These are phyloP conservation scores for Haematococcus lacustris DNA, from an alignment of 139 green algal species.

Conservation along the genomic window DNA sequence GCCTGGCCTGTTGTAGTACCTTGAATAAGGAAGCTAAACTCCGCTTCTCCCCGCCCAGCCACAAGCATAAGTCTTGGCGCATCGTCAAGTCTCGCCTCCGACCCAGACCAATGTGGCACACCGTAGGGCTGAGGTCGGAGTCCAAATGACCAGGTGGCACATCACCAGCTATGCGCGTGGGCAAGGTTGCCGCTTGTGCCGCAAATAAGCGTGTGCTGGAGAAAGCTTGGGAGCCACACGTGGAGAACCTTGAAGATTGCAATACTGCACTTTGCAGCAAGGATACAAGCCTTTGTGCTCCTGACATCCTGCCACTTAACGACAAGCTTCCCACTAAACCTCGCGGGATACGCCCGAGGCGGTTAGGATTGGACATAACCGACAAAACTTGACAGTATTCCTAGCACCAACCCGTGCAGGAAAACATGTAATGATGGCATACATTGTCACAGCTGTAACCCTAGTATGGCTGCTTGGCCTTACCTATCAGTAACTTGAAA, in stretches of 20 bases:
- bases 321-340: too few relatives aligned
- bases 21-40: conserved; percentile 40
- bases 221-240: neutral
- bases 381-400: too few relatives aligned
- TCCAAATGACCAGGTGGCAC: conserved; percentile 46
- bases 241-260: neutral
- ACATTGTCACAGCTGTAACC: too few relatives aligned
- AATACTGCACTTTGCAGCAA: too few relatives aligned
- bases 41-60: conserved; percentile 10
- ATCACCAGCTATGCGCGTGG: neutral
- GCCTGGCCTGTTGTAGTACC: conserved; percentile 5
- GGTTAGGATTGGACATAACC: too few relatives aligned
- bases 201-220: neutral
- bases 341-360: too few relatives aligned
- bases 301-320: too few relatives aligned
- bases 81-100: conserved; percentile 51
- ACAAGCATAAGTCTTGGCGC: conserved; percentile 48
- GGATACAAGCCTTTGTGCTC: too few relatives aligned
- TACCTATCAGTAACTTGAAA: too few relatives aligned
- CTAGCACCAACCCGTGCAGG: too few relatives aligned
- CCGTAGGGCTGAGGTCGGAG: conserved; percentile 41
- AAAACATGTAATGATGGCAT: too few relatives aligned
- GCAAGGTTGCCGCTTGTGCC: neutral
- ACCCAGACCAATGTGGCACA: conserved; percentile 55
- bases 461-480: too few relatives aligned